Evolutionary conservation across 1,139 yeast genomes (phyloP), one percentile per base, ranked within the genome.

Genomic region (Debaryomyces coudertii): DNA sequence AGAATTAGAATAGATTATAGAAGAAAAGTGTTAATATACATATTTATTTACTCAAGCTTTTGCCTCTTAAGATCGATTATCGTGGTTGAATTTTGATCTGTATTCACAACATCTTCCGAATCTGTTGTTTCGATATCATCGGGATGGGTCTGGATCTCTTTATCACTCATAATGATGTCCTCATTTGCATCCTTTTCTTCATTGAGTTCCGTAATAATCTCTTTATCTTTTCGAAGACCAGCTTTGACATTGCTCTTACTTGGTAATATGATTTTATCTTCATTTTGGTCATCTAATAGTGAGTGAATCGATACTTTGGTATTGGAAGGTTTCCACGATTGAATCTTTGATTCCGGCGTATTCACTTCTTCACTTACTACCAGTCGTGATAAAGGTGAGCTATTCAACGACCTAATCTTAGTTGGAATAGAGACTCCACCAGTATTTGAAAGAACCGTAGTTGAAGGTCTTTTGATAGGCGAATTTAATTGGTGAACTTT

Each of bases 241-340:
- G 18, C 33, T 15, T 29, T 29, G 7, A 29, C 7, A 29, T 29
- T 29, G 33, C 20, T 29, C 27, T 24, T 25, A 7, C 15, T 27
- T 7, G 40, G 40, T 15, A 36, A 29, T 25, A 28, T 8, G 28
- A 18, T 29, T 9, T 18, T 38, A 8, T 38, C 43, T 23, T 34
- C 20, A n/a, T 9, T 38, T n/a, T 18, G 24, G 12, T 12, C 36
- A 40, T 61, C 71, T 41, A 70, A 57, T 43, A 70, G 55, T 15
- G 72, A 68, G 30, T 58, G 61, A 11, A 70, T 71, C 24, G 69
- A 62, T 2, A 70, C 72, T 44, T 66, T 67, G 42, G 53, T 54
- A 24, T 15, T 47, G 40, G 16, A 39, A 18, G 27, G 4, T n/a
- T 25, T 24, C 14, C 28, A 11, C 9, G 27, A 11, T 18, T 16